Percentiles rank a stretch among this genome's conserved stretches.
These are phyloP conservation scores for Cryptococcus jaspeensis DNA, from an alignment of 1,284 basidiomycete species.

Conservation along the genomic window DNA sequence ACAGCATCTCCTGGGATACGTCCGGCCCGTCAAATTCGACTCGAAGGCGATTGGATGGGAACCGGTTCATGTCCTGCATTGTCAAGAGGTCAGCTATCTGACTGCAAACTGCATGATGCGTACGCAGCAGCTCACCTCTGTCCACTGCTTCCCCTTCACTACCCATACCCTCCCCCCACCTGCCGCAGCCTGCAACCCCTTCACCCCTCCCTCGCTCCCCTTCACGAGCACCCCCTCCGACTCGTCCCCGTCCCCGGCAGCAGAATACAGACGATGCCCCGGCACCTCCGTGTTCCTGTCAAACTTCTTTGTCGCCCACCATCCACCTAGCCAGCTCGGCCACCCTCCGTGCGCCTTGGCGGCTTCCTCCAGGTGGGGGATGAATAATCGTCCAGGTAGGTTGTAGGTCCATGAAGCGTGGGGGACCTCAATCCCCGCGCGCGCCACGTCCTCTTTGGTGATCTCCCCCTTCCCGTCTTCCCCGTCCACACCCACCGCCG, in stretches of 20 bases:
- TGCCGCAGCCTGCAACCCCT: conserved; percentile 28
- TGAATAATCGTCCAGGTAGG: conserved; percentile 40
- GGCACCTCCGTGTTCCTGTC: conserved; percentile 18
- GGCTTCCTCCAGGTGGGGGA: conserved; percentile 36
- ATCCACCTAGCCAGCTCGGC: conserved; percentile 47
- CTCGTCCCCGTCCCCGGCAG: conserved; percentile 3
- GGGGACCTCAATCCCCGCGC: no score
- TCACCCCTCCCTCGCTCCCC: conserved; percentile 27
- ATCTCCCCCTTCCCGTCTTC: no score
- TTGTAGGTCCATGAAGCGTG: background rate
- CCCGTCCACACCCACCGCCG: background rate
- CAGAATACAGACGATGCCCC: conserved; percentile 30
- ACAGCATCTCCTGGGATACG: conserved; percentile 65
- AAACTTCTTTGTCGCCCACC: conserved; percentile 29
- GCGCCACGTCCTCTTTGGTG: background rate
- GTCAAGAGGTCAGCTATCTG: background rate
- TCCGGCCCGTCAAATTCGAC: conserved; percentile 86
- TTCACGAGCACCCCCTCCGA: conserved; percentile 20
- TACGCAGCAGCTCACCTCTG: conserved; percentile 60
- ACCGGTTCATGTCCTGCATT: conserved; percentile 75
- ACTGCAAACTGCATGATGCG: background rate
- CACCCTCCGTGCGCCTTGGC: conserved; percentile 46
- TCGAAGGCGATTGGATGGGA: conserved; percentile 67
- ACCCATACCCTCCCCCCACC: conserved; percentile 68
- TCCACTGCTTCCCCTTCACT: conserved; percentile 79